Percentiles rank a stretch among this genome's conserved stretches.
Conservation (phyloP, 2,329 filamentous ascomycete species). For the Exophiala phaeomuriformis region DNA sequence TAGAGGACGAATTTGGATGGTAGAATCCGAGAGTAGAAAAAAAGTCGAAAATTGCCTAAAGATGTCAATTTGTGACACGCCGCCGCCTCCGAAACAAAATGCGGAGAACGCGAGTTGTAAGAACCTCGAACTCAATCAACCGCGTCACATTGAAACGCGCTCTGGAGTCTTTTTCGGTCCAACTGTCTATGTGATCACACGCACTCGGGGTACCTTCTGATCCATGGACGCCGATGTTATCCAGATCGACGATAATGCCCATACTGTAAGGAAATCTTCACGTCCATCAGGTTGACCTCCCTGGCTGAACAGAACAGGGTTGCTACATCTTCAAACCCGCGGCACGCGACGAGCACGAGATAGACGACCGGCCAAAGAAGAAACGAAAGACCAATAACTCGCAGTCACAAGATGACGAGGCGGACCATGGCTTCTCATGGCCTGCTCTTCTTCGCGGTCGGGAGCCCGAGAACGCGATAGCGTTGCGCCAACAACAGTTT, state of each 20-base stretch:
- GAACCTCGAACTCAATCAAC: background rate
- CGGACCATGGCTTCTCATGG: constrained; percentile 28
- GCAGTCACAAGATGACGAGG: constrained; percentile 7
- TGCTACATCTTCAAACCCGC: constrained; percentile 25
- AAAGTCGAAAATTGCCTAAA: background rate
- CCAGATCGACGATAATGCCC: constrained; percentile 13
- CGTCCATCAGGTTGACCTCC: background rate
- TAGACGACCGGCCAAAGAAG: constrained; percentile 46
- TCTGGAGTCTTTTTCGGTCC: background rate
- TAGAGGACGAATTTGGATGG: no score
- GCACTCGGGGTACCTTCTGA: background rate
- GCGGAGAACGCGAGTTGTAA: constrained; percentile 4
- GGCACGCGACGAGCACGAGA: constrained; percentile 11
- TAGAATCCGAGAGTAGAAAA: background rate
- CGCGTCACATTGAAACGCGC: background rate
- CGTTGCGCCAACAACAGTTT: constrained; percentile 35
- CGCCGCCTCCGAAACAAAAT: background rate
- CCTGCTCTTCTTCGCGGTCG: constrained; percentile 36
- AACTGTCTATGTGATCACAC: background rate
- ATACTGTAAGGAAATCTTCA: constrained; percentile 8
- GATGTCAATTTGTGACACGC: background rate
- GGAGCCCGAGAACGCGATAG: constrained; percentile 31
- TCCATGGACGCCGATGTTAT: constrained; percentile 8
- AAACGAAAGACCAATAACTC: constrained; percentile 48
- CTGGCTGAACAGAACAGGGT: constrained; percentile 7